Evolutionary conservation across 2,329 filamentous ascomycete species (phyloP).

Genomic region (Helotiales sp.): DNA sequence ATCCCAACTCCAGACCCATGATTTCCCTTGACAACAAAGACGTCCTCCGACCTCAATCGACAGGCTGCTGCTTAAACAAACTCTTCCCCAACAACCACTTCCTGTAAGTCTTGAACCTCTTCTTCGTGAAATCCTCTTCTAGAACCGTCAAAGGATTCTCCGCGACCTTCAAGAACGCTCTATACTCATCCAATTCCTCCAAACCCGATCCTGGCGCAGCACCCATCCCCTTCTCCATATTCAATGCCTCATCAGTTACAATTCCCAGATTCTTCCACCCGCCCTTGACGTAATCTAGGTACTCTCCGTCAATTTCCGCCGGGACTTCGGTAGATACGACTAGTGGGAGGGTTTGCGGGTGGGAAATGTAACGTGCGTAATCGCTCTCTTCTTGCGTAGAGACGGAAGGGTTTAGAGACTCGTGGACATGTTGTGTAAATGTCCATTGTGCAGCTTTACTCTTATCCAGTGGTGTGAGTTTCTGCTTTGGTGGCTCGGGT

Average conservation of each 20-base stretch:
- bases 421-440: conserved; percentile 79
- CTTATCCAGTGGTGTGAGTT: conserved; percentile 68
- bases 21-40: neutral
- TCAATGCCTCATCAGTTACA: conserved; percentile 20
- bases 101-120: conserved; percentile 93
- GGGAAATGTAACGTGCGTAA: conserved; percentile 84
- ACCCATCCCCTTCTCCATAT: conserved; percentile 4
- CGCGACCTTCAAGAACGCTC: conserved; percentile 71
- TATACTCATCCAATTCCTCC: conserved; percentile 69
- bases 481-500: conserved; percentile 42
- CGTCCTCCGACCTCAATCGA: conserved; percentile 37
- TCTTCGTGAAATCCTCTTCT: conserved; percentile 84
- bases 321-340: conserved; percentile 71
- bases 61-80: conserved; percentile 86
- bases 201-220: too few relatives aligned
- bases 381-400: conserved; percentile 76
- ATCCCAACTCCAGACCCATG: neutral
- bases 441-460: conserved; percentile 84
- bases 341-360: conserved; percentile 85
- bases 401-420: conserved; percentile 84
- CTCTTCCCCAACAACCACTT: conserved; percentile 96
- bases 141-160: conserved; percentile 86
- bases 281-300: conserved; percentile 75
- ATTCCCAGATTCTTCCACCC: conserved; percentile 57
- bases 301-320: conserved; percentile 63